Evolutionary conservation across 352 stramenopile species (phyloP).

Genomic region (Pythium pectinolyticum): DNA sequence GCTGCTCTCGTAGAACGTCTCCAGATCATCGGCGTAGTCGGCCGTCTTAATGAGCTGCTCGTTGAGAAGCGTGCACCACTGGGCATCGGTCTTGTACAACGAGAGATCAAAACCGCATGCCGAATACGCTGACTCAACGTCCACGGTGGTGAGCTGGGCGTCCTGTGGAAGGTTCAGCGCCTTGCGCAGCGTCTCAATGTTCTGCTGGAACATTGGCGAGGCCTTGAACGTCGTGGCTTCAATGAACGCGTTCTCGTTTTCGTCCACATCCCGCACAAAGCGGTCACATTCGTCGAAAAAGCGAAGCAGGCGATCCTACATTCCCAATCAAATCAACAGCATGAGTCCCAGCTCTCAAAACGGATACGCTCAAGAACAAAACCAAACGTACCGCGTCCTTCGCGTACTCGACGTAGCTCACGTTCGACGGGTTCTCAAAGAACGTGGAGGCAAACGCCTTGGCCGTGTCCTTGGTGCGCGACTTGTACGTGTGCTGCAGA

Average conservation of each 20-base stretch:
- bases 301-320: conserved; percentile 46
- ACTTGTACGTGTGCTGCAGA: conserved; percentile 52
- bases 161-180: conserved; percentile 14
- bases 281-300: conserved; percentile 63
- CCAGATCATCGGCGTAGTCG: conserved; percentile 28
- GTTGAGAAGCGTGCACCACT: conserved; percentile 30
- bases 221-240: conserved; percentile 16
- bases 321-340: not conserved
- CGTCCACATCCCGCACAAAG: conserved; percentile 50
- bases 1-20: conserved; percentile 23
- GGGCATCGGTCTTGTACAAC: conserved; percentile 16
- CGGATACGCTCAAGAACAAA: not conserved
- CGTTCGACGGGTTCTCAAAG: conserved; percentile 48
- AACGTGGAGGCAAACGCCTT: conserved; percentile 49
- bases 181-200: conserved; percentile 14
- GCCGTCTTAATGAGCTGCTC: conserved; percentile 21
- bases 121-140: conserved; percentile 20
- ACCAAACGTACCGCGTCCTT: conserved; percentile 15
- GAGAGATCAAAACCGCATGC: conserved; percentile 22
- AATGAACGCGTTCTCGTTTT: conserved; percentile 31
- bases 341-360: not conserved
- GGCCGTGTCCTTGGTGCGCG: conserved; percentile 58
- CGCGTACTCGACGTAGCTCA: conserved; percentile 39
- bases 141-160: conserved; percentile 14
- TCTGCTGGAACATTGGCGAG: conserved; percentile 14